Evolutionary conservation across 1,284 basidiomycete species (phyloP).

Genomic region (Ustilago cynodontis): DNA sequence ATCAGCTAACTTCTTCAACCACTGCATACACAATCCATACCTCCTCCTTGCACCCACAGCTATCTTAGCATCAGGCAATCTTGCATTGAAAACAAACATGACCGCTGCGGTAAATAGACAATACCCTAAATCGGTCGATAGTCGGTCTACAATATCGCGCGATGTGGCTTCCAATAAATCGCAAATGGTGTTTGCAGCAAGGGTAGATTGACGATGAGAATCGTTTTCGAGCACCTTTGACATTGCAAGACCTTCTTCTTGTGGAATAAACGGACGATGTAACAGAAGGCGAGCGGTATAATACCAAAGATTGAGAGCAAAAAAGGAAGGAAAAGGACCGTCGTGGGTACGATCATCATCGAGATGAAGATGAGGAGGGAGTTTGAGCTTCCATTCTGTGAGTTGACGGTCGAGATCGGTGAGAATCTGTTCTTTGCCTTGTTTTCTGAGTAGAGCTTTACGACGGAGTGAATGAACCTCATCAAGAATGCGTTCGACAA

Average conservation of each 20-base stretch:
- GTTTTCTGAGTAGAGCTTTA: conserved; percentile 55
- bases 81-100: conserved; percentile 64
- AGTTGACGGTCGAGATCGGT: conserved; percentile 58
- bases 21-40: conserved; percentile 59
- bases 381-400: conserved; percentile 50
- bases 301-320: conserved; percentile 61
- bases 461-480: conserved; percentile 62
- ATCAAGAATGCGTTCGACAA: conserved; percentile 60
- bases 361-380: conserved; percentile 54
- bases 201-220: conserved; percentile 49
- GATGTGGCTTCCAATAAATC: conserved; percentile 53
- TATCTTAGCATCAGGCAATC: conserved; percentile 44
- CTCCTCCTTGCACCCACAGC: conserved; percentile 46
- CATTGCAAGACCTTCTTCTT: conserved; percentile 54
- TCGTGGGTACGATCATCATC: conserved; percentile 39
- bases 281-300: conserved; percentile 58
- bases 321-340: conserved; percentile 54
- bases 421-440: conserved; percentile 51
- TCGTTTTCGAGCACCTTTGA: conserved; percentile 54
- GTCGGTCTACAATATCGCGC: conserved; percentile 55
- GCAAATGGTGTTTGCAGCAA: conserved; percentile 60
- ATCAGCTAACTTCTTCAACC: conserved; percentile 56
- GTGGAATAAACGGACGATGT: conserved; percentile 64
- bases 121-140: conserved; percentile 61
- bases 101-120: conserved; percentile 65